Base-by-base conservation (phyloP, 495 filamentous ascomycete species). In the Mytilinidion resinicola region DNA sequence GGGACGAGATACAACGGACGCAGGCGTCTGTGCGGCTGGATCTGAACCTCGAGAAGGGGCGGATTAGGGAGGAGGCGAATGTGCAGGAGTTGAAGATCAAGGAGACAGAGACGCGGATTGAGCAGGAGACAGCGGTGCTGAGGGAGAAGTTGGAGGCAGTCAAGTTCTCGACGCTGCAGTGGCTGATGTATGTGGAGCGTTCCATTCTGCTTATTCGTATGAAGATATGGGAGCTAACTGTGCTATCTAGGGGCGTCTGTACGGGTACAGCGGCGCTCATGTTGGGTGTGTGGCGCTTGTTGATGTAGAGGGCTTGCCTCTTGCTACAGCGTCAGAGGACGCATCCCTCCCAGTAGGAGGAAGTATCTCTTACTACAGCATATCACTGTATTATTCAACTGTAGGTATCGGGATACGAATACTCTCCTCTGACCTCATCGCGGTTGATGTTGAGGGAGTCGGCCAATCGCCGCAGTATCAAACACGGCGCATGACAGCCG, bases 31-130 rank as follows among this genome's bases (percentile, higher is more conserved):
- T 97, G 25, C 80, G 91, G 54, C 74, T 99, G 36, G 93, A 99
- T 69, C 71, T 99, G 54, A 99, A 97, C 72, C 73, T 99, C 12
- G 93, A 99, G 67, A 99, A 99, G 78, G 93, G 93, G 2, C 78
- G 93, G 47, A 97, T 99, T 60, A 82, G 95, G 53, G 93, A 99
- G 72, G 93, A 99, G 76, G 90, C 91, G 9, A 95, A 95, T 65
- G 87, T 88, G 63, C 93, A 97, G 76, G 93, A 97, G 74, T 80
- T 99, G 76, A 95, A 96, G 75, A 90, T 99, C 63, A 96, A 96
- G 77, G 93, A 99, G 79, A 97, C 95, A 15, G 93, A 99, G 73
- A 95, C 91, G 47, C 82, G 93, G 70, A 97, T 99, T 72, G 93
- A 99, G 77, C 93, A 96, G 75, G 93, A 97, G 76, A 91, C 93